Percentiles rank a stretch among this genome's conserved stretches.
phyloP scores from a whole-genome alignment of 2,329 filamentous ascomycete species.

The Aspergillus spinulosporus region DNA sequence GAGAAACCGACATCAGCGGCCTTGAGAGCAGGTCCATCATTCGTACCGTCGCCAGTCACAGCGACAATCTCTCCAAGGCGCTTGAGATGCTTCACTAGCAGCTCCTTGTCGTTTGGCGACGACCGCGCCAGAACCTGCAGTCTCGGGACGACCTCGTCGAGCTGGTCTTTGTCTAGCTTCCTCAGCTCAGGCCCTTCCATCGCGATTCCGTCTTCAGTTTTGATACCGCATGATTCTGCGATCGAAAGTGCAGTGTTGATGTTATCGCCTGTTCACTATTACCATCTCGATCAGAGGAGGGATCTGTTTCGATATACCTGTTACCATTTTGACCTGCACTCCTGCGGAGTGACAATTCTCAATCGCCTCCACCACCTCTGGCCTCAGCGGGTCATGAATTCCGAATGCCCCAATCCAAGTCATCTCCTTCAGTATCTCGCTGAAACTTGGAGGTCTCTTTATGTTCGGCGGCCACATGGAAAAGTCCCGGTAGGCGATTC shows the following conservation, averaged over 20 bases:
- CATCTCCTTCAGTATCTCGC: conserved; percentile 70
- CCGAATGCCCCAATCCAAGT: conserved; percentile 72
- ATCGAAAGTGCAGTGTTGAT: conserved; percentile 73
- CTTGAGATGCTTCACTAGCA: conserved; percentile 63
- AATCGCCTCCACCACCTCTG: conserved; percentile 68
- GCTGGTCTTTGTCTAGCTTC: conserved; percentile 58
- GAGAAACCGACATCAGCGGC: conserved; percentile 68
- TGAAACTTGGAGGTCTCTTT: conserved; percentile 66
- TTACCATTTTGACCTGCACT: conserved; percentile 73
- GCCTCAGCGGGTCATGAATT: conserved; percentile 73
- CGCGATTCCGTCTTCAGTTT: conserved; percentile 57
- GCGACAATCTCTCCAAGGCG: conserved; percentile 62
- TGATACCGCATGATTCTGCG: conserved; percentile 71
- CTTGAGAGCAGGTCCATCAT: conserved; percentile 66
- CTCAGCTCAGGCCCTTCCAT: conserved; percentile 71
- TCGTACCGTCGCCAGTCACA: conserved; percentile 66
- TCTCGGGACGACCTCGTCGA: conserved; percentile 59
- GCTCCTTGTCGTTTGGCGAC: conserved; percentile 66
- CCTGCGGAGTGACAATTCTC: conserved; percentile 66
- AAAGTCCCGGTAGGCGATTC: conserved; percentile 71
- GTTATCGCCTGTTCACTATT: conserved; percentile 53
- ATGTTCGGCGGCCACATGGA: conserved; percentile 48
- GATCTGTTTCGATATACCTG: conserved; percentile 39
- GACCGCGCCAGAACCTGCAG: conserved; percentile 66
- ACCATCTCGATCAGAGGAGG: not conserved